These are phyloP conservation scores for Cystobasidium ongulense DNA, from an alignment of 768 basidiomycete genomes.

Conservation along the genomic window DNA sequence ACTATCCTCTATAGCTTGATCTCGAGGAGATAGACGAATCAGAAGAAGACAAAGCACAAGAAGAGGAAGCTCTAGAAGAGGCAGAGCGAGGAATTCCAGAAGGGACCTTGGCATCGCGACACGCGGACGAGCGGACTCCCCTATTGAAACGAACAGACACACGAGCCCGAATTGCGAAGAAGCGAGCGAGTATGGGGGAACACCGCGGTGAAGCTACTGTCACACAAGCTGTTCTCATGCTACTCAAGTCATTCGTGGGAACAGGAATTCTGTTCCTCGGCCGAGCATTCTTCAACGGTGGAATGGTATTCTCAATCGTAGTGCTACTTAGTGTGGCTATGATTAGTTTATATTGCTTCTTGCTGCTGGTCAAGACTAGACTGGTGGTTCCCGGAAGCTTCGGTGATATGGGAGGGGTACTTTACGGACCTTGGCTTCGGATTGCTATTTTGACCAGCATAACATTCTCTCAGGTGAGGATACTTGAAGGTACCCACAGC, in stretches of 20 bases:
- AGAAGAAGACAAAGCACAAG: constrained; percentile 55
- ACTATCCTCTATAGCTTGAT: constrained; percentile 47
- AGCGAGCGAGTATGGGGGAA: constrained; percentile 54
- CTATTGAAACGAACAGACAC: constrained; percentile 38
- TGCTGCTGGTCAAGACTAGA: constrained; percentile 78
- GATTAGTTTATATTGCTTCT: constrained; percentile 85
- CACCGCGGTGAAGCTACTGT: constrained; percentile 78
- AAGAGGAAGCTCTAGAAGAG: constrained; percentile 50
- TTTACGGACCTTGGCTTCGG: constrained; percentile 92
- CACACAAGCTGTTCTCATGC: constrained; percentile 83
- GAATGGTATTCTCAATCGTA: constrained; percentile 74
- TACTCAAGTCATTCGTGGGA: constrained; percentile 88
- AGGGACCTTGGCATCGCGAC: constrained; percentile 20
- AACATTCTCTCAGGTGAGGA: constrained; percentile 60
- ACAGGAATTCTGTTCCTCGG: constrained; percentile 94
- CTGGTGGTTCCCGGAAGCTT: constrained; percentile 84
- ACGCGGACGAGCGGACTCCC: constrained; percentile 42
- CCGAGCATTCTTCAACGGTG: constrained; percentile 93
- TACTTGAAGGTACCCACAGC: constrained; percentile 33
- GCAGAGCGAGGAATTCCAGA: constrained; percentile 26
- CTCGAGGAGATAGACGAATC: constrained; percentile 76
- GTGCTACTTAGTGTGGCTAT: constrained; percentile 71
- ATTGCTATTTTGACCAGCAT: constrained; percentile 79
- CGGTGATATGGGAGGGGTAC: constrained; percentile 85
- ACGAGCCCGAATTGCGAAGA: constrained; percentile 43